These are phyloP conservation scores for Sisymbrium altissimum DNA, from an alignment of 345 rosid genomes.

Conservation along the genomic window DNA sequence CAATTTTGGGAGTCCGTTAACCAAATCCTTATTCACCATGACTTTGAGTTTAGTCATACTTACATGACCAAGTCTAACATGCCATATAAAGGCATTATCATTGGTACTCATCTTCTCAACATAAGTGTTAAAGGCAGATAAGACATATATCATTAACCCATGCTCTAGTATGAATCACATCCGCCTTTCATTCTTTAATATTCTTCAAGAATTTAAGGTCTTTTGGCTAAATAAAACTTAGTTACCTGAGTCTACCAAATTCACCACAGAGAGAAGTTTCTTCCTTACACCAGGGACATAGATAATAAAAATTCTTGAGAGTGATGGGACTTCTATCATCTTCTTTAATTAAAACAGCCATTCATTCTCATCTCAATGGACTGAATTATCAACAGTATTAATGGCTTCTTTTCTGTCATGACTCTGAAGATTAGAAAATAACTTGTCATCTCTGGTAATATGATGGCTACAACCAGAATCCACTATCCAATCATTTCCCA, in stretches of 20 bases:
- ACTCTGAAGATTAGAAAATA: not conserved
- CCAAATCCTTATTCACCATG: not conserved
- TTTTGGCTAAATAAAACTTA: not conserved
- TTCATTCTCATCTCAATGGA: not conserved
- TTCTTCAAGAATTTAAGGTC: constrained; percentile 16
- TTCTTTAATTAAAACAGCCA: not conserved
- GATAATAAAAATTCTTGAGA: constrained; percentile 17
- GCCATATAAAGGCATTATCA: not conserved
- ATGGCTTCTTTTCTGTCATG: not conserved
- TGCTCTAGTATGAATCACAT: constrained; percentile 21
- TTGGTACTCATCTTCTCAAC: not conserved
- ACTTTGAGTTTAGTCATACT: not conserved
- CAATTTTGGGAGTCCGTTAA: not conserved
- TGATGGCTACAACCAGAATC: not conserved
- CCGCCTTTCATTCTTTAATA: constrained; percentile 11
- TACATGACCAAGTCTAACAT: not conserved
- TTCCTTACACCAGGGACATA: constrained; percentile 6
- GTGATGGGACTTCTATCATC: not conserved
- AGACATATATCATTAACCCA: constrained; percentile 1
- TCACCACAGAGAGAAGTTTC: not conserved
- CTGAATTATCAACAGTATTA: not conserved
- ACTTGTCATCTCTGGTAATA: not conserved
- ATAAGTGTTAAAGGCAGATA: not conserved
- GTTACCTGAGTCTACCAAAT: not conserved
- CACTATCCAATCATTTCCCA: not conserved